Base-by-base conservation (phyloP, 2,329 filamentous ascomycete genomes). In the Epichloe elymi region DNA sequence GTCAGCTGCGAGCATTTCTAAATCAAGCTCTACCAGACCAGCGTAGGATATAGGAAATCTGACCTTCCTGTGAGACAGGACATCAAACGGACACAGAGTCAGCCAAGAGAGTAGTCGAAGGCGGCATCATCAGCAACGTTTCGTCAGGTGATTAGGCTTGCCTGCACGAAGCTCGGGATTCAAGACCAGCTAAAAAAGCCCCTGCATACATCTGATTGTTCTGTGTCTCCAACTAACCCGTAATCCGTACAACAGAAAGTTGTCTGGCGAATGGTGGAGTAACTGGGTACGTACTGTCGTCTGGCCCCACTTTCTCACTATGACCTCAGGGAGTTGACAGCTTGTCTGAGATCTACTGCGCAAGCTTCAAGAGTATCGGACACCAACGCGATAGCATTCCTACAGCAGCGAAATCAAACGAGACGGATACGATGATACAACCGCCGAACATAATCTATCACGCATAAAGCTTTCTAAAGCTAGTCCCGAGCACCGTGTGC, bases 241-340 rank as follows among this genome's bases (percentile, higher is more conserved):
- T 19, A 19, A 19, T 19, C 23, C 23, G 23, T 23, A 8, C 23
- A 26, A 26, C 6, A 26, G 7, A 26, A 26, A 8, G 6, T 26
- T 26, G 14, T n/a, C 30, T 37, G 44, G 12, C 30, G n/a, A 5
- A 37, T 19, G 33, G 44, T 20, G 44, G 44, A 46, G 17, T 26
- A 23, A 11, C 10, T 19, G 17, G 17, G 39, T 11, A 17, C 12
- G 42, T 33, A 19, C 38, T 37, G 15, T 42, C 38, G 33, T 19
- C n/a, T 14, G n/a, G 30, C 39, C 47, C 39, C 39, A 42, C 47
- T 49, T 37, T n/a, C 30, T 42, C 17, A 14, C 30, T 40, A 50
- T 50, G 43, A 51, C 17, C 36, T 46, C 30, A 35, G 43, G 42
- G 43, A 37, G 30, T 51, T 14, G 38, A 50, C 48, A 53, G 51